A percentile compares a stretch with the other conserved stretches of the same genome.
phyloP scores from a whole-genome alignment of 495 filamentous ascomycete species.

The Aspergillus egyptiacus region DNA sequence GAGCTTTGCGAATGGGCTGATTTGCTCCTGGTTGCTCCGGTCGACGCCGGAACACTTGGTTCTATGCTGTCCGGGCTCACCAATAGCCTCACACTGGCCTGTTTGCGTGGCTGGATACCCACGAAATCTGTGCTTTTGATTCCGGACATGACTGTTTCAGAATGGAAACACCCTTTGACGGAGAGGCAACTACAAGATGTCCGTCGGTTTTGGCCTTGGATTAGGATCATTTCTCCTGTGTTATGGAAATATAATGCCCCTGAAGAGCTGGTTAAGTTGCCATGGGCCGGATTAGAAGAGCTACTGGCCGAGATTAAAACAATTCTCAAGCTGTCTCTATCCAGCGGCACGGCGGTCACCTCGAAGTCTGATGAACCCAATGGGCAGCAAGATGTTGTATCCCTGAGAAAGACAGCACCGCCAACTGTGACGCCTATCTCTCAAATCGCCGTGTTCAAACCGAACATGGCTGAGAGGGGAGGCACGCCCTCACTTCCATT shows the following conservation, averaged over 20 bases:
- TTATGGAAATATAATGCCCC: slow-evolving; percentile 63
- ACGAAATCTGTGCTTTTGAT: slow-evolving; percentile 76
- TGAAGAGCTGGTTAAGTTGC: slow-evolving; percentile 42
- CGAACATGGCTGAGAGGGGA: slow-evolving; percentile 17
- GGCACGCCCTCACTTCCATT: slow-evolving; percentile 52
- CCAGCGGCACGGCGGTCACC: not conserved
- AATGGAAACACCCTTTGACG: slow-evolving; percentile 84
- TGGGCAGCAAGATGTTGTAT: slow-evolving; percentile 1
- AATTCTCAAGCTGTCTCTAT: slow-evolving; percentile 25
- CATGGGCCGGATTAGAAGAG: slow-evolving; percentile 63
- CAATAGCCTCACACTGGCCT: slow-evolving; percentile 64
- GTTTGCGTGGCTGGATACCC: slow-evolving; percentile 76
- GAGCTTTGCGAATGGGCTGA: slow-evolving; percentile 85
- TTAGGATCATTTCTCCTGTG: slow-evolving; percentile 63
- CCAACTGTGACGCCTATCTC: slow-evolving; percentile 53
- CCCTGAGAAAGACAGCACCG: slow-evolving; percentile 52
- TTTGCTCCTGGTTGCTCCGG: slow-evolving; percentile 73
- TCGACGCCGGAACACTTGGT: slow-evolving; percentile 72
- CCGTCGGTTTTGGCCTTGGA: slow-evolving; percentile 74
- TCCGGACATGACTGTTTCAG: slow-evolving; percentile 72
- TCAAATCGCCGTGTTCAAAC: slow-evolving; percentile 32
- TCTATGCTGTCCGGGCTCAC: slow-evolving; percentile 78
- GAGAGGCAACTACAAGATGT: slow-evolving; percentile 77
- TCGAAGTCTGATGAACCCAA: slow-evolving; percentile 3
- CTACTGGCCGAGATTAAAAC: slow-evolving; percentile 62